These are phyloP conservation scores for Oenanthe javanica DNA, from an alignment of 140 eudicot species.

Conservation along the genomic window DNA sequence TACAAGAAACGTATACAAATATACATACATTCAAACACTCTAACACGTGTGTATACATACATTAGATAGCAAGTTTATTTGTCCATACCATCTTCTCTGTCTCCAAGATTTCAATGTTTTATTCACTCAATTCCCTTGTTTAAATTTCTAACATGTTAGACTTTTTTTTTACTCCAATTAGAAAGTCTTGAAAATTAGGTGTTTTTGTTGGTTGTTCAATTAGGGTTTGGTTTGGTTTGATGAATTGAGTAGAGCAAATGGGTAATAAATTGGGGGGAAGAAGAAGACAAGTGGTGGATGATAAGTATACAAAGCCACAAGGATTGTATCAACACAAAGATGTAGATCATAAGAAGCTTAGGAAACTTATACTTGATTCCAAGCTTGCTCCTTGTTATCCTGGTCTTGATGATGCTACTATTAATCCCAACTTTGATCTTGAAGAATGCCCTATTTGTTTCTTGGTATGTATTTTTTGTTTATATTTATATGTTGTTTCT, in stretches of 20 bases:
- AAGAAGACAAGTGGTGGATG: conserved; percentile 15
- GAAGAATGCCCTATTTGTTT: conserved; percentile 89
- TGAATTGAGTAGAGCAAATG: conserved; percentile 7
- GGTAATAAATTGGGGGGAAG: conserved; percentile 14
- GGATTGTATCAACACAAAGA: conserved; percentile 16
- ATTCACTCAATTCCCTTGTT: no score
- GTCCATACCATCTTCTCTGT: conserved; percentile 24
- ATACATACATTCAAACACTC: neutral
- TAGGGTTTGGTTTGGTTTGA: conserved; percentile 7
- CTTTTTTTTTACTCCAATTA: neutral
- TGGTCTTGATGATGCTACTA: conserved; percentile 59
- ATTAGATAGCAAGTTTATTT: conserved; percentile 27
- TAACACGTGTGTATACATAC: conserved; percentile 16
- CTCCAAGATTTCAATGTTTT: neutral
- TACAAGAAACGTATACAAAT: neutral
- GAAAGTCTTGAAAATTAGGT: neutral
- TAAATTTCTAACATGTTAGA: neutral
- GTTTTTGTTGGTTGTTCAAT: neutral
- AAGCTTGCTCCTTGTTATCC: conserved; percentile 84
- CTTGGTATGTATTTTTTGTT: conserved; percentile 40
- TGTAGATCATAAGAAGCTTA: conserved; percentile 18
- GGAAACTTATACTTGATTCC: conserved; percentile 55
- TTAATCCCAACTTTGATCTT: conserved; percentile 31
- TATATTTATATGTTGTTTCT: neutral
- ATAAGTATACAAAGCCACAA: conserved; percentile 15